Conservation (phyloP, 2,329 filamentous ascomycete genomes). For the Colletotrichum tropicicola region DNA sequence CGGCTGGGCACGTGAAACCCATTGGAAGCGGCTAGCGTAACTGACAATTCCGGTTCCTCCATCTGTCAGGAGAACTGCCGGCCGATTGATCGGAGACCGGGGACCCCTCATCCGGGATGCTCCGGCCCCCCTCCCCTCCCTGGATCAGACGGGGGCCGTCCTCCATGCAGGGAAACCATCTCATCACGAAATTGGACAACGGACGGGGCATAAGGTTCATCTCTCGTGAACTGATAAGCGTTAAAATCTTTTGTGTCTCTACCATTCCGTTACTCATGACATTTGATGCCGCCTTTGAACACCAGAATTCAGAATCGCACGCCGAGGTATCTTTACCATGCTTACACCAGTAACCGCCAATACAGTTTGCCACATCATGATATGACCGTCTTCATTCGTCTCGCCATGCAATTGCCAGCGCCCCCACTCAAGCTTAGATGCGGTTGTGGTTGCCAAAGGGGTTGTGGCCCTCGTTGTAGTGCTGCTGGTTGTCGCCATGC, state of each 20-base stretch:
- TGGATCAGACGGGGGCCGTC: background rate
- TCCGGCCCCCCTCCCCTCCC: background rate
- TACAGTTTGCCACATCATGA: background rate
- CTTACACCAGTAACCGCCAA: background rate
- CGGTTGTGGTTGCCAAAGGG: conserved; percentile 24
- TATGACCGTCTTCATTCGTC: background rate
- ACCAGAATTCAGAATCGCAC: conserved; percentile 1
- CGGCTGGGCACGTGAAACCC: background rate
- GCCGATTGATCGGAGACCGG: background rate
- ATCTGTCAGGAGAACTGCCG: background rate
- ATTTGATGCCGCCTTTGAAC: background rate
- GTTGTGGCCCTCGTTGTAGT: conserved; percentile 21
- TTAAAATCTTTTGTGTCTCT: conserved; percentile 1
- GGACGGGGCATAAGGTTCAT: background rate
- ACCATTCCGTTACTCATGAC: conserved; percentile 5
- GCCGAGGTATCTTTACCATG: conserved; percentile 16
- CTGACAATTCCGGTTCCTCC: background rate
- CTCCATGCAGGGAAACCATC: background rate
- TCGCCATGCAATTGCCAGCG: no score
- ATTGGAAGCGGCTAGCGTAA: no score
- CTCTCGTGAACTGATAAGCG: background rate
- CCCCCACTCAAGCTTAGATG: conserved; percentile 16
- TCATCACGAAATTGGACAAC: background rate
- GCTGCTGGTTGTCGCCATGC: conserved; percentile 9
- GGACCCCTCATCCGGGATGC: background rate